Conservation (phyloP, 345 rosid species). For the Camelina sativa region DNA sequence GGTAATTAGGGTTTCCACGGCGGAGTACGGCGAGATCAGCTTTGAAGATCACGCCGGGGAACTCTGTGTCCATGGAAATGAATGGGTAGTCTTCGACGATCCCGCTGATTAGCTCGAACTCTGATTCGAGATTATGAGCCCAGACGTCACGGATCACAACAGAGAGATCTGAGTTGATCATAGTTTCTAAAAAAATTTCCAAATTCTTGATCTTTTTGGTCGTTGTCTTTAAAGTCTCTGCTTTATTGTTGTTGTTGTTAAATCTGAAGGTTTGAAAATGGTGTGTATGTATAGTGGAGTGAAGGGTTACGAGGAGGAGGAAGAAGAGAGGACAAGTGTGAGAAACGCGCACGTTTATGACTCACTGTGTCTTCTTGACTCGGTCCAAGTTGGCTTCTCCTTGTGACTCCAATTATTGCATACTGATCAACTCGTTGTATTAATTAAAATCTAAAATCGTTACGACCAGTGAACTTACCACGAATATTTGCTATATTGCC, state of each 20-base stretch:
- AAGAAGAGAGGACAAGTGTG: slow-evolving; percentile 16
- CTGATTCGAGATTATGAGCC: slow-evolving; percentile 67
- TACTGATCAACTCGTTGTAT: too few species aligned
- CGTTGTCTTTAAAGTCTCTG: slow-evolving; percentile 3
- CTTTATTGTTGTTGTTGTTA: background rate
- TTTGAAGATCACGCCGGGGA: slow-evolving; percentile 70
- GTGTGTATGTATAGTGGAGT: background rate
- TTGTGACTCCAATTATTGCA: slow-evolving; percentile 27
- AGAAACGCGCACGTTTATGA: slow-evolving; percentile 43
- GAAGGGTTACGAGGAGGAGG: slow-evolving; percentile 26
- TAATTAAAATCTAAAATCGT: too few species aligned
- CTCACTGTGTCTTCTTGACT: slow-evolving; percentile 20
- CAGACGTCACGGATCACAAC: slow-evolving; percentile 74
- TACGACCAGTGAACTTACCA: too few species aligned
- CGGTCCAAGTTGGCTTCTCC: slow-evolving; percentile 32
- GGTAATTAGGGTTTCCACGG: slow-evolving; percentile 55
- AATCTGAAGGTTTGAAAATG: background rate
- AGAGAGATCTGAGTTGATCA: slow-evolving; percentile 33
- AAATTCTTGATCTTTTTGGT: background rate
- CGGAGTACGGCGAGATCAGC: slow-evolving; percentile 36
- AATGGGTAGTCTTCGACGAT: slow-evolving; percentile 62
- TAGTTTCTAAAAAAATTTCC: background rate
- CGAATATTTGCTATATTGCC: too few species aligned
- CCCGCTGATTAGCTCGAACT: slow-evolving; percentile 66
- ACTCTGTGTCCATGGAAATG: slow-evolving; percentile 93